Base-by-base conservation (phyloP, 2,329 filamentous ascomycete species). In the Aspergillus alliaceus region DNA sequence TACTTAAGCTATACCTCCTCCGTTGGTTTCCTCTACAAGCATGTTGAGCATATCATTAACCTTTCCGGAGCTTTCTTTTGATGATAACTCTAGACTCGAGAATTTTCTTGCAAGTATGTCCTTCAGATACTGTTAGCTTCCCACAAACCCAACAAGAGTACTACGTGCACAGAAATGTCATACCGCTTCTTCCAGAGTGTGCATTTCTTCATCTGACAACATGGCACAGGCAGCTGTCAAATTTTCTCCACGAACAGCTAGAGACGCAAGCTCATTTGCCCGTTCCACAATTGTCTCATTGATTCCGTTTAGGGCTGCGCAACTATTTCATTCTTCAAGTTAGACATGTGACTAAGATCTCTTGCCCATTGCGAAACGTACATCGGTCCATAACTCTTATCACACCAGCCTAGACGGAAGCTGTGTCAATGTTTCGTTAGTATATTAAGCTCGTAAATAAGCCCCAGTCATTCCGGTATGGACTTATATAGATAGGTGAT, bases 271-370 rank as follows among this genome's bases (percentile, higher is more conserved):
- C 7, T 87, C 83, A 61, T 91, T 88, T 0, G 93, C 92, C 54
- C 93, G 85, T 15, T 88, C 78, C 6, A 97, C 83, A 9, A 98
- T 84, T 5, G 82, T 80, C 18, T 76, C 68, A 29, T 91, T 87
- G 14, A 99, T 86, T 1, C 93, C 93, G 66, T 96, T 97, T 72
- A 96, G 84, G 3, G 87, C 86, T 27, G 95, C 95, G 69, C 95
- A 98, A 53, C 81, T 84, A 58, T 47, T 27, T 25, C 7, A 34
- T 24, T 31, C 42, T 53, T 18, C 49, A 15, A 32, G 15, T 54
- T 37, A 27, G 49, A 53, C 6, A 9, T 15, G 15, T 12, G 18
- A 27, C 11, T 6, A 8, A 25, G 12, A 15, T 32, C 1, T 6
- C 12, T 1, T 20, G 15, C 9, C 20, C 47, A 29, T 22, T 8